A percentile compares a stretch with the other conserved stretches of the same genome.
phyloP scores from a whole-genome alignment of 257 asterid species.

The Nicotiana otophora region DNA sequence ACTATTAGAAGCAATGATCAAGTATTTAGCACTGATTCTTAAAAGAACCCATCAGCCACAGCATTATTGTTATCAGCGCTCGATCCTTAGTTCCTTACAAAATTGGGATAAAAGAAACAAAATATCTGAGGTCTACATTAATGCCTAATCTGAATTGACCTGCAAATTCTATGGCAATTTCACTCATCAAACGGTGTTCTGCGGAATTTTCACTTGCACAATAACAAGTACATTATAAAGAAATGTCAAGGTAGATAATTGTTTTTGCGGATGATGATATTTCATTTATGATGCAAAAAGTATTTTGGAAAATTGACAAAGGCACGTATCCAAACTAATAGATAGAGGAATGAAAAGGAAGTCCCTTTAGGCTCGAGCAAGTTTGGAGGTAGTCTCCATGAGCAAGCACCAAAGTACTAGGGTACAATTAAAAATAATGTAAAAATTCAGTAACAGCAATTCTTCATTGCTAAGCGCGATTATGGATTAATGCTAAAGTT shows the following conservation, averaged over 20 bases:
- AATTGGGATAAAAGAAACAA: neutral
- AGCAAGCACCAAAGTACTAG: neutral
- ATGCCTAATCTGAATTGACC: neutral
- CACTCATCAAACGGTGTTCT: neutral
- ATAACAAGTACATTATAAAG: neutral
- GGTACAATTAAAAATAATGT: neutral
- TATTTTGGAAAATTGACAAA: neutral
- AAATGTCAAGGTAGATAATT: neutral
- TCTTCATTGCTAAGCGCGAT: neutral
- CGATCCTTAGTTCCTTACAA: neutral
- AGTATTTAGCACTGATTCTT: neutral
- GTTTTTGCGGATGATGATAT: neutral
- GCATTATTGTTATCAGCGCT: neutral
- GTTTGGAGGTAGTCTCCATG: neutral
- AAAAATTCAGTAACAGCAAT: neutral
- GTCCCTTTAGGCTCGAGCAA: neutral
- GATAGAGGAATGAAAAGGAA: neutral
- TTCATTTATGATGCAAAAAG: neutral
- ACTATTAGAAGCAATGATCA: neutral
- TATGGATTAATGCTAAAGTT: neutral
- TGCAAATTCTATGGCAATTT: neutral
- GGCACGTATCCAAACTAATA: neutral
- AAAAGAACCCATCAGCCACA: neutral
- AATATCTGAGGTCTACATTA: neutral
- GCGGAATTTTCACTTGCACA: neutral